A percentile compares a stretch with the other conserved stretches of the same genome.
Conservation (phyloP, 2,329 filamentous ascomycete genomes). For the Verticillium isaacii region DNA sequence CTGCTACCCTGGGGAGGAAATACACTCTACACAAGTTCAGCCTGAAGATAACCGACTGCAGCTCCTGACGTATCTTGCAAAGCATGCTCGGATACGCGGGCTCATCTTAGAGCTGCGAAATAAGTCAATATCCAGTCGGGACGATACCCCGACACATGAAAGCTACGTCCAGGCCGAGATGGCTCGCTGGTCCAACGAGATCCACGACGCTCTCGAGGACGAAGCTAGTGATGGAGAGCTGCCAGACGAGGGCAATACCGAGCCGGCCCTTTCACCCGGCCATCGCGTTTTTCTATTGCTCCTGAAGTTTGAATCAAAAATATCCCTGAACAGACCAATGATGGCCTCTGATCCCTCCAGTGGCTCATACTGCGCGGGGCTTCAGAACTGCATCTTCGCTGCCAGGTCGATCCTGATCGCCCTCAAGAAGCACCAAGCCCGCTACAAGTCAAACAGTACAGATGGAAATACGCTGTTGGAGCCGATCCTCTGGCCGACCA, state of each 20-base stretch:
- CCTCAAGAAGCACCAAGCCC: conserved; percentile 23
- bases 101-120: conserved; percentile 48
- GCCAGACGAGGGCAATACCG: conserved; percentile 6
- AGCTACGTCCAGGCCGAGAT: conserved; percentile 43
- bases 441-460: conserved; percentile 8
- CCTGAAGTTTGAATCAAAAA: conserved; percentile 43
- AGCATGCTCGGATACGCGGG: conserved; percentile 43
- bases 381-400: conserved; percentile 47
- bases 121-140: conserved; percentile 41
- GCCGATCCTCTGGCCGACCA: conserved; percentile 43
- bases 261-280: conserved; percentile 18
- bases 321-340: conserved; percentile 45
- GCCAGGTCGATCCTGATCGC: conserved; percentile 41
- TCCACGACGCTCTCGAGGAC: conserved; percentile 41
- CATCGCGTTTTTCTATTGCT: conserved; percentile 38
- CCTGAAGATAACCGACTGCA: conserved; percentile 23
- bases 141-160: conserved; percentile 35
- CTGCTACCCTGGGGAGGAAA: conserved; percentile 46
- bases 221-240: conserved; percentile 16
- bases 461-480: conserved; percentile 8
- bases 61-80: conserved; percentile 34
- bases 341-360: conserved; percentile 38
- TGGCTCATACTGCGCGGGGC: conserved; percentile 38
- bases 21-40: conserved; percentile 24
- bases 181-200: conserved; percentile 47